Evolutionary conservation across 2,329 filamentous ascomycete species (phyloP).

Genomic region (Colletotrichum sp.): DNA sequence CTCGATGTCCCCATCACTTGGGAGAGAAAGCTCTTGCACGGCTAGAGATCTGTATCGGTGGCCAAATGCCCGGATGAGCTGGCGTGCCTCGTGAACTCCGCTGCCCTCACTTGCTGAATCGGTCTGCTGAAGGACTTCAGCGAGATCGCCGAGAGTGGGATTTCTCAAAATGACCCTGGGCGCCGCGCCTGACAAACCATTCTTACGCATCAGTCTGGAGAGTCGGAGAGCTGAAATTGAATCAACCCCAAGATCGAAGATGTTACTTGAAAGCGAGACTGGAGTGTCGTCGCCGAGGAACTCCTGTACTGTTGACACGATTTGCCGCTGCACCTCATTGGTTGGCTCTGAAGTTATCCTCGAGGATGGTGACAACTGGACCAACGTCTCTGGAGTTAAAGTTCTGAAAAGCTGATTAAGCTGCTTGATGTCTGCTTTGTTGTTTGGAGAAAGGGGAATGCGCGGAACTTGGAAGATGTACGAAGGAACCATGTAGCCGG

Average conservation of each 20-base stretch:
- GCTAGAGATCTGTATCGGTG: conserved; percentile 66
- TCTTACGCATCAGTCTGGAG: conserved; percentile 65
- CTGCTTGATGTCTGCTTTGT: conserved; percentile 81
- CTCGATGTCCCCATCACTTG: conserved; percentile 59
- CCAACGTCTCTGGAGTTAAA: conserved; percentile 65
- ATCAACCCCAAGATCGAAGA: conserved; percentile 88
- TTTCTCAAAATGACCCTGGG: conserved; percentile 73
- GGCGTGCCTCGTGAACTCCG: conserved; percentile 54
- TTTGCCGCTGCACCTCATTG: conserved; percentile 43
- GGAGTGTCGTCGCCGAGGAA: conserved; percentile 51
- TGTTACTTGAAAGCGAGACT: conserved; percentile 63
- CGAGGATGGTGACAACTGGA: conserved; percentile 49
- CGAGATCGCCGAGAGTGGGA: conserved; percentile 54
- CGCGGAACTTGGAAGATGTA: conserved; percentile 75
- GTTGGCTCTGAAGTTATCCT: conserved; percentile 25
- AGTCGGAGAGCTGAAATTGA: conserved; percentile 84
- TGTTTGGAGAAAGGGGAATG: conserved; percentile 85
- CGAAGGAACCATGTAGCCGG: conserved; percentile 90
- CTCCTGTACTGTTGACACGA: conserved; percentile 60
- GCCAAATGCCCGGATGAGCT: conserved; percentile 66
- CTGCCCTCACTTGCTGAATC: conserved; percentile 18
- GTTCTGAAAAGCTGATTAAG: conserved; percentile 70
- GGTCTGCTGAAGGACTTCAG: conserved; percentile 35
- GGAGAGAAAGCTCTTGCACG: conserved; percentile 32
- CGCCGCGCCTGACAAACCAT: conserved; percentile 65